Evolutionary conservation across 805 yeast species (phyloP).

Genomic region (Candida adriatica): DNA sequence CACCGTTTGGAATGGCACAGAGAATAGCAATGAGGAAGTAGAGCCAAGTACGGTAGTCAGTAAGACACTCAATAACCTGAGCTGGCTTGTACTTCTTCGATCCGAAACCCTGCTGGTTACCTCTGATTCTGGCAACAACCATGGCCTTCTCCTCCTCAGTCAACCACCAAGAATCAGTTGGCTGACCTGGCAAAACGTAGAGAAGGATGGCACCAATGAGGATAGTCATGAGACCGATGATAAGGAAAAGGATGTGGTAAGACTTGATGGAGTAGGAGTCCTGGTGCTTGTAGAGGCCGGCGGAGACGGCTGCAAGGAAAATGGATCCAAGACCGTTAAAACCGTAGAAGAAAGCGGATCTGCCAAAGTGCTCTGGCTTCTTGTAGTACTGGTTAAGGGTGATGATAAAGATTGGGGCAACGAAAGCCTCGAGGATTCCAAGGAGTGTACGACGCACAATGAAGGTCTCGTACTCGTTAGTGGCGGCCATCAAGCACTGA

Average conservation of each 20-base stretch:
- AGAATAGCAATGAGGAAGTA: constrained; percentile 28
- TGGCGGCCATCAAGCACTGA: constrained; percentile 31
- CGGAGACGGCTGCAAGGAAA: constrained; percentile 41
- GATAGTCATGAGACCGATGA: constrained; percentile 49
- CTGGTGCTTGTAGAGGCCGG: constrained; percentile 26
- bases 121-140: constrained; percentile 37
- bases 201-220: constrained; percentile 34
- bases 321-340: constrained; percentile 30
- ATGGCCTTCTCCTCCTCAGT: constrained; percentile 33
- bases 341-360: constrained; percentile 27
- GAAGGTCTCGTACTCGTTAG: constrained; percentile 37
- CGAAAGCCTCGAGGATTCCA: constrained; percentile 43
- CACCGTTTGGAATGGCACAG: constrained; percentile 37
- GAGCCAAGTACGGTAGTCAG: constrained; percentile 36
- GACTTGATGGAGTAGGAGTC: constrained; percentile 30
- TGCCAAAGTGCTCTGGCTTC: constrained; percentile 25
- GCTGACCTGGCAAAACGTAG: constrained; percentile 41
- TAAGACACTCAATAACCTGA: constrained; percentile 22
- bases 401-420: constrained; percentile 23
- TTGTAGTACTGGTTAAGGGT: constrained; percentile 15
- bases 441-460: constrained; percentile 39
- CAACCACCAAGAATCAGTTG: constrained; percentile 33
- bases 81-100: constrained; percentile 30
- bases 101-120: constrained; percentile 39
- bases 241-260: constrained; percentile 48